Conservation (phyloP, 2,329 filamentous ascomycete genomes). For the Alternaria sp. region DNA sequence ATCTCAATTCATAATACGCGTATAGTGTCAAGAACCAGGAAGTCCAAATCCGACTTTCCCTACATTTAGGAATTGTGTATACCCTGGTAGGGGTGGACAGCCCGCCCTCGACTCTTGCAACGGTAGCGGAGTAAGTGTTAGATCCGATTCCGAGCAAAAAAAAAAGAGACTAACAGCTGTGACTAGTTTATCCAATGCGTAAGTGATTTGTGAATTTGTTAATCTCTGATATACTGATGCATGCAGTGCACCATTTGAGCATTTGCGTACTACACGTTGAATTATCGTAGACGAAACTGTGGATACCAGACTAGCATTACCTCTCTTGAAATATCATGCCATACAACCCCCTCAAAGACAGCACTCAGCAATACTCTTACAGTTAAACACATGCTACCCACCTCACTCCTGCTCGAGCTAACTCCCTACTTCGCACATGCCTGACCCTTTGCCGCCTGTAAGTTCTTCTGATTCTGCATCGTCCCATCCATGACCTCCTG, state of each 20-base stretch:
- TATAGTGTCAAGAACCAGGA: not conserved
- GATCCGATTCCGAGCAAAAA: too few relatives aligned
- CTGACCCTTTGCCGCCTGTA: slow-evolving; percentile 15
- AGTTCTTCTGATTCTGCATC: slow-evolving; percentile 29
- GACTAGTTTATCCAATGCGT: not conserved
- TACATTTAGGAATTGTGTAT: not conserved
- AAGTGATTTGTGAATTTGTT: not conserved
- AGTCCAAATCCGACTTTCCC: not conserved
- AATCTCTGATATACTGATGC: not conserved
- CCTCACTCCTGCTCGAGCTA: not conserved
- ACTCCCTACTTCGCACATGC: not conserved
- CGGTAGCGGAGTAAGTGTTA: not conserved
- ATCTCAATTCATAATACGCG: not conserved
- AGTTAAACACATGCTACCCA: not conserved
- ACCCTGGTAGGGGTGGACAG: not conserved
- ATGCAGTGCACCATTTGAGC: not conserved
- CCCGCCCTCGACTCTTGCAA: not conserved
- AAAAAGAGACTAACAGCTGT: not conserved
- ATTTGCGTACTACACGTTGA: not conserved
- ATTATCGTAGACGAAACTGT: not conserved
- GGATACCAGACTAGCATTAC: not conserved
- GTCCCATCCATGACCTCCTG: slow-evolving; percentile 27
- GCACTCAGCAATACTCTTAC: not conserved
- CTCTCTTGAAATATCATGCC: not conserved
- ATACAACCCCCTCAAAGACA: not conserved